Evolutionary conservation across 768 basidiomycete genomes (phyloP).

Genomic region (Lepiota brunneoincarnata): DNA sequence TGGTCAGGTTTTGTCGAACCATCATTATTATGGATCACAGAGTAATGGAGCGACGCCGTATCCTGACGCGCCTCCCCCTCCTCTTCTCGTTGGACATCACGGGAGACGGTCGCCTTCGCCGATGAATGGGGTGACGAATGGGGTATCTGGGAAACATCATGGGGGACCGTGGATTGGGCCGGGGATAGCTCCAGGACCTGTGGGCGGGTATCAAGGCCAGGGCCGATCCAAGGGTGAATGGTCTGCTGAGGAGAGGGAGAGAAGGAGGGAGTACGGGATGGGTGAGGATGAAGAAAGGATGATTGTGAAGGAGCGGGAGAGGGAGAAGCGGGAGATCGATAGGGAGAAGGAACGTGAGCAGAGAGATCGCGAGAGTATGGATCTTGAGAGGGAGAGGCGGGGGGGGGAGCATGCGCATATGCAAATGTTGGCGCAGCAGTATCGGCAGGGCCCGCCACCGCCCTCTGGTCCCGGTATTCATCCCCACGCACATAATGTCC

Average conservation of each 20-base stretch:
- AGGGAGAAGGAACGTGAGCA: constrained; percentile 29
- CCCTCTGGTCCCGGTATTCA: constrained; percentile 14
- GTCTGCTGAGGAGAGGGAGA: constrained; percentile 19
- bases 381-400: constrained; percentile 16
- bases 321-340: constrained; percentile 24
- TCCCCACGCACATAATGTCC: constrained; percentile 24
- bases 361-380: constrained; percentile 16
- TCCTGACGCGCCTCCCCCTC: constrained; percentile 15
- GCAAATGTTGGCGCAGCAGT: constrained; percentile 25
- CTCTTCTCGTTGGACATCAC: constrained; percentile 15
- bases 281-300: constrained; percentile 34
- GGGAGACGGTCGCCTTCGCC: constrained; percentile 38
- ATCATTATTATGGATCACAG: constrained; percentile 31
- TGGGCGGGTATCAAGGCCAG: constrained; percentile 33
- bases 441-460: constrained; percentile 27
- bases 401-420: constrained; percentile 7
- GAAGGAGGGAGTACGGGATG: constrained; percentile 27
- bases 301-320: constrained; percentile 22
- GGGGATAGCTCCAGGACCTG: constrained; percentile 16
- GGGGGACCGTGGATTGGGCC: constrained; percentile 5
- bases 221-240: constrained; percentile 20
- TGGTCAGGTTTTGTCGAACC: constrained; percentile 25
- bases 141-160: constrained; percentile 15
- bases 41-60: constrained; percentile 14
- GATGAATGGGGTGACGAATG: constrained; percentile 27